These are phyloP conservation scores for Quillaja saponaria DNA, from an alignment of 306 rosid species.

Conservation along the genomic window DNA sequence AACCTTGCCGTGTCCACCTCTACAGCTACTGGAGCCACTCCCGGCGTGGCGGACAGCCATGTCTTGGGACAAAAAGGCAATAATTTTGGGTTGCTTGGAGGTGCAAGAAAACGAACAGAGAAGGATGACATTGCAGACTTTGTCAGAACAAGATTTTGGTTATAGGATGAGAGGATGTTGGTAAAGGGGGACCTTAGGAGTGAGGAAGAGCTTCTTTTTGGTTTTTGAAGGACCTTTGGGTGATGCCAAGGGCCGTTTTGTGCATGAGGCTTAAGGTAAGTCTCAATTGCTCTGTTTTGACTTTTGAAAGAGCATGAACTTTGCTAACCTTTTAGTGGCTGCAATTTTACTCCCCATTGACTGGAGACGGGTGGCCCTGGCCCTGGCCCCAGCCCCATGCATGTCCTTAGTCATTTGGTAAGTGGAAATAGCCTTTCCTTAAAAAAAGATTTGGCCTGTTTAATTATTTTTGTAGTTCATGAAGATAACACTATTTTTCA, in stretches of 20 bases:
- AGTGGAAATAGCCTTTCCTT: too few relatives aligned
- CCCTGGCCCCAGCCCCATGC: too few relatives aligned
- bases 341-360: too few relatives aligned
- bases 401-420: too few relatives aligned
- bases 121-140: slow-evolving; percentile 52
- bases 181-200: slow-evolving; percentile 45
- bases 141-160: not conserved
- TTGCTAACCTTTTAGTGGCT: too few relatives aligned
- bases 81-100: slow-evolving; percentile 36
- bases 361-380: too few relatives aligned
- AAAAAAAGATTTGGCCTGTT: too few relatives aligned
- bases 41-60: slow-evolving; percentile 47
- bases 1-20: slow-evolving; percentile 52
- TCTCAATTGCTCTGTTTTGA: not conserved
- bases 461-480: too few relatives aligned
- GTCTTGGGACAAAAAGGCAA: slow-evolving; percentile 31
- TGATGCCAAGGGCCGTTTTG: slow-evolving; percentile 54
- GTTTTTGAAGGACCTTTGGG: slow-evolving; percentile 49
- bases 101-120: slow-evolving; percentile 54
- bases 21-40: slow-evolving; percentile 36
- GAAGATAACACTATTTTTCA: too few relatives aligned
- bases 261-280: too few relatives aligned
- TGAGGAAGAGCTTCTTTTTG: slow-evolving; percentile 37
- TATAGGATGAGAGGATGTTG: slow-evolving; percentile 40
- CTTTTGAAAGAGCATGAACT: too few relatives aligned